Evolutionary conservation across 2,329 filamentous ascomycete species (phyloP).

Genomic region (Boeremia lycopersici): DNA sequence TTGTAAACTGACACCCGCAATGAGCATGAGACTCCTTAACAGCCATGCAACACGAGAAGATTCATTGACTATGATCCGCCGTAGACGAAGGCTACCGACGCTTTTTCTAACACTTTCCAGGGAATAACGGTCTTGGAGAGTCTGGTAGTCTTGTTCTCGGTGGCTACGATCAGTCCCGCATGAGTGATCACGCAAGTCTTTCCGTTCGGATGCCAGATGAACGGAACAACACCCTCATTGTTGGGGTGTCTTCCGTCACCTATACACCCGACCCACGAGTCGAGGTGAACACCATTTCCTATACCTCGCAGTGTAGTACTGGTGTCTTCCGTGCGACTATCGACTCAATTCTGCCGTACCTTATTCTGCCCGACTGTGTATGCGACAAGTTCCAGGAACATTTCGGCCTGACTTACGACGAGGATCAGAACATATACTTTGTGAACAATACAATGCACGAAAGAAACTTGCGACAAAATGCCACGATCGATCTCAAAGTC

Average conservation of each 20-base stretch:
- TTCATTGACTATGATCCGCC: conserved; percentile 11
- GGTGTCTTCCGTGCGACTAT: conserved; percentile 25
- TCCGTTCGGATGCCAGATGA: conserved; percentile 19
- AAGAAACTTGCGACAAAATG: conserved; percentile 32
- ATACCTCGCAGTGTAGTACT: neutral
- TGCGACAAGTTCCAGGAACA: conserved; percentile 46
- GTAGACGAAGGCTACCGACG: too few relatives aligned
- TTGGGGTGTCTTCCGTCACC: conserved; percentile 33
- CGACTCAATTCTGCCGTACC: conserved; percentile 48
- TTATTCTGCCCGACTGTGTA: conserved; percentile 39
- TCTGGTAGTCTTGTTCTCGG: conserved; percentile 47
- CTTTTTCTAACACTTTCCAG: conserved; percentile 15
- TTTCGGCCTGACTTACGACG: conserved; percentile 47
- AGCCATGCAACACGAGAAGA: too few relatives aligned
- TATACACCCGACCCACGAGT: conserved; percentile 23
- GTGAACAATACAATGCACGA: conserved; percentile 35
- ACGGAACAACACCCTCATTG: conserved; percentile 1
- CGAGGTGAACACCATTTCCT: neutral
- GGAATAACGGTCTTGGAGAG: conserved; percentile 31
- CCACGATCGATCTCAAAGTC: conserved; percentile 34
- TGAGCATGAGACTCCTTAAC: too few relatives aligned
- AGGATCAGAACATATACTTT: conserved; percentile 40
- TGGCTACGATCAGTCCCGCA: conserved; percentile 48
- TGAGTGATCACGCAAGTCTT: conserved; percentile 22
- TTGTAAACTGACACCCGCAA: too few relatives aligned